Percentiles rank a stretch among this genome's conserved stretches.
Evolutionary conservation across 2,329 filamentous ascomycete genomes (phyloP).

Genomic region (Mycocentrospora acerina): DNA sequence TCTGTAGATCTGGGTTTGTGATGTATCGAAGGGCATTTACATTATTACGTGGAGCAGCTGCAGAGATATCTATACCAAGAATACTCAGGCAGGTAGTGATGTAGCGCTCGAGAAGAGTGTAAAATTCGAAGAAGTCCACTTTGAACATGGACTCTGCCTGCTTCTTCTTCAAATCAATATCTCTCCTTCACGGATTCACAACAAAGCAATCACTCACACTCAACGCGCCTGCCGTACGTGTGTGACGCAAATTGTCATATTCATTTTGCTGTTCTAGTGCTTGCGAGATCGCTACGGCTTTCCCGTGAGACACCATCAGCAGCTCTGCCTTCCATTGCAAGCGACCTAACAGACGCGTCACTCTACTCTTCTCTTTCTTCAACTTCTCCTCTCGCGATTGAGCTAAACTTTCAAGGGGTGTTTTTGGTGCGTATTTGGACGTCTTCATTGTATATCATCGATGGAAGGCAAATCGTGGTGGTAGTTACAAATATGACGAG

Average conservation of each 20-base stretch:
- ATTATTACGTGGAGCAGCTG: slow-evolving; percentile 15
- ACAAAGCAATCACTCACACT: slow-evolving; percentile 15
- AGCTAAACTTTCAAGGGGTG: slow-evolving; percentile 25
- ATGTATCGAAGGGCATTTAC: slow-evolving; percentile 36
- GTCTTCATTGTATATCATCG: slow-evolving; percentile 16
- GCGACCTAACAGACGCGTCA: slow-evolving; percentile 27
- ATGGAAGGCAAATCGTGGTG: neutral
- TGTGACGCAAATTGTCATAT: slow-evolving; percentile 9
- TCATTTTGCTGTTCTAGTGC: slow-evolving; percentile 17
- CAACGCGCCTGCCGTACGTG: slow-evolving; percentile 15
- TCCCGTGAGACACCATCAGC: slow-evolving; percentile 31
- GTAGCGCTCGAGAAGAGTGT: slow-evolving; percentile 70
- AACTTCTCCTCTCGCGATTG: slow-evolving; percentile 29
- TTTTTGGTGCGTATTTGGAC: slow-evolving; percentile 36
- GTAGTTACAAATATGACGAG: neutral
- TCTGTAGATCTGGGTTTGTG: slow-evolving; percentile 29
- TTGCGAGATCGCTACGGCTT: slow-evolving; percentile 28
- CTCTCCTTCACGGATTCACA: neutral
- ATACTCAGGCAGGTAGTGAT: slow-evolving; percentile 67
- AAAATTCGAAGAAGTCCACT: slow-evolving; percentile 76
- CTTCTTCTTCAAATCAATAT: slow-evolving; percentile 19
- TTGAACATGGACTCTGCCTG: slow-evolving; percentile 65
- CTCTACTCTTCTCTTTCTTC: slow-evolving; percentile 33
- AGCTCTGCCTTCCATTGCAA: slow-evolving; percentile 41
- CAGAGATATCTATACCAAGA: slow-evolving; percentile 58